These are phyloP conservation scores for Wickerhamiella siamensis DNA, from an alignment of 805 yeast species.

Conservation along the genomic window DNA sequence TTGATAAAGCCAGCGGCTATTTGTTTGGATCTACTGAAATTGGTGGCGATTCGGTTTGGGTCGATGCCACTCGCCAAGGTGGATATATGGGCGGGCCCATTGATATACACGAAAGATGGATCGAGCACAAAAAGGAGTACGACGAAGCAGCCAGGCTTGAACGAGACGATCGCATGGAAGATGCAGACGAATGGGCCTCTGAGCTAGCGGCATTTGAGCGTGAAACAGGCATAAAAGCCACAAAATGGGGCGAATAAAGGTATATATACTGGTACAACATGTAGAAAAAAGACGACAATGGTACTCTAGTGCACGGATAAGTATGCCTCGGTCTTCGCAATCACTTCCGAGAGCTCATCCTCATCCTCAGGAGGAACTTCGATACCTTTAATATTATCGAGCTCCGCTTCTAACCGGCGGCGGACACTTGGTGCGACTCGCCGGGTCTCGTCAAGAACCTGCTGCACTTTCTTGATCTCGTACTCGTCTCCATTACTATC, in stretches of 20 bases:
- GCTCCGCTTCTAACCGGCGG: conserved; percentile 27
- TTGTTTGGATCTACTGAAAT: conserved; percentile 83
- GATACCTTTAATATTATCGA: conserved; percentile 15
- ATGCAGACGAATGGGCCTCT: conserved; percentile 61
- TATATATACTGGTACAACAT: no score
- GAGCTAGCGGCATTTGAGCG: conserved; percentile 49
- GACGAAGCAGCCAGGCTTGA: conserved; percentile 39
- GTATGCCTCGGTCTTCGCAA: conserved; percentile 11
- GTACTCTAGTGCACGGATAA: neutral
- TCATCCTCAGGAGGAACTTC: conserved; percentile 18
- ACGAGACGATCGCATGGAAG: conserved; percentile 28
- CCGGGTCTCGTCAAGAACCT: conserved; percentile 40
- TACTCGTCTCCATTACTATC: conserved; percentile 41
- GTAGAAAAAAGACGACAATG: no score
- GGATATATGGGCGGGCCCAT: conserved; percentile 35
- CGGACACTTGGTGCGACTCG: conserved; percentile 37
- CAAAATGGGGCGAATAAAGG: conserved; percentile 1
- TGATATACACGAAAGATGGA: conserved; percentile 92
- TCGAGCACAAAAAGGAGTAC: conserved; percentile 64
- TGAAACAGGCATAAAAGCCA: conserved; percentile 15
- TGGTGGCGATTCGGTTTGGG: conserved; percentile 97
- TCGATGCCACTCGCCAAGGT: conserved; percentile 82
- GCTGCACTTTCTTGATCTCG: conserved; percentile 38
- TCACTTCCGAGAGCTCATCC: conserved; percentile 10
- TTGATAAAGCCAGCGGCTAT: conserved; percentile 91